Percentiles rank a stretch among this genome's conserved stretches.
phyloP scores from a whole-genome alignment of 2,329 filamentous ascomycete genomes.

The Fusarium pseudoanthophilum region DNA sequence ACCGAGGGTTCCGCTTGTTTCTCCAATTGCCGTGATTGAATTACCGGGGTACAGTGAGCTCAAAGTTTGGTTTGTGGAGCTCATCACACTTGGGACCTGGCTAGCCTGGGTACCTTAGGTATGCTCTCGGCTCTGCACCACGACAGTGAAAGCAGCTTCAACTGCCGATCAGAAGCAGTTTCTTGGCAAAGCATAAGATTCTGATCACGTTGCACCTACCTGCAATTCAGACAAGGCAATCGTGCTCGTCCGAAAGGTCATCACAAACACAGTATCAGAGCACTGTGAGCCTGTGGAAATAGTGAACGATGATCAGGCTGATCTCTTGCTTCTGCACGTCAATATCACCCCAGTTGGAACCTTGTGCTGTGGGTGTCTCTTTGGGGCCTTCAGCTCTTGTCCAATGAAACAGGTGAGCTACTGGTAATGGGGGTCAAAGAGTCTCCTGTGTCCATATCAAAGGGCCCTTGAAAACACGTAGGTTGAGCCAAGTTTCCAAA shows the following conservation, averaged over 20 bases:
- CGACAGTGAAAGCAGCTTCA: background rate
- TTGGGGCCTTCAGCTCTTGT: background rate
- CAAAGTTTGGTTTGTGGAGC: slow-evolving; percentile 1
- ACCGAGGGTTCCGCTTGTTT: slow-evolving; percentile 26
- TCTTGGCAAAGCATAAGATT: background rate
- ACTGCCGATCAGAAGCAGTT: slow-evolving; percentile 13
- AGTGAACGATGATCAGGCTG: slow-evolving; percentile 18
- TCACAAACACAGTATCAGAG: slow-evolving; percentile 4
- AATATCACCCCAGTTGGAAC: slow-evolving; percentile 7
- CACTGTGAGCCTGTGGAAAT: slow-evolving; percentile 12
- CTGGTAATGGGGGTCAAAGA: background rate
- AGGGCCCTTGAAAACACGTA: background rate
- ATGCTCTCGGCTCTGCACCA: background rate
- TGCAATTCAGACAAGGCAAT: background rate
- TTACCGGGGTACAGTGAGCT: slow-evolving; percentile 16
- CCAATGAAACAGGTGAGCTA: slow-evolving; percentile 4
- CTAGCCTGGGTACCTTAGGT: too few relatives aligned
- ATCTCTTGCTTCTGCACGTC: slow-evolving; percentile 13
- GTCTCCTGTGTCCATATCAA: background rate
- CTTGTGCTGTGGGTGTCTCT: background rate
- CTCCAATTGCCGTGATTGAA: slow-evolving; percentile 30
- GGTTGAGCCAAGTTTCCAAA: background rate
- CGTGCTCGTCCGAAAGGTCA: background rate
- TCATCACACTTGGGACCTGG: too few relatives aligned
- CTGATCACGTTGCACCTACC: background rate